Evolutionary conservation across 2,329 filamentous ascomycete genomes (phyloP).

Genomic region (Alternaria novae-zelandiae): DNA sequence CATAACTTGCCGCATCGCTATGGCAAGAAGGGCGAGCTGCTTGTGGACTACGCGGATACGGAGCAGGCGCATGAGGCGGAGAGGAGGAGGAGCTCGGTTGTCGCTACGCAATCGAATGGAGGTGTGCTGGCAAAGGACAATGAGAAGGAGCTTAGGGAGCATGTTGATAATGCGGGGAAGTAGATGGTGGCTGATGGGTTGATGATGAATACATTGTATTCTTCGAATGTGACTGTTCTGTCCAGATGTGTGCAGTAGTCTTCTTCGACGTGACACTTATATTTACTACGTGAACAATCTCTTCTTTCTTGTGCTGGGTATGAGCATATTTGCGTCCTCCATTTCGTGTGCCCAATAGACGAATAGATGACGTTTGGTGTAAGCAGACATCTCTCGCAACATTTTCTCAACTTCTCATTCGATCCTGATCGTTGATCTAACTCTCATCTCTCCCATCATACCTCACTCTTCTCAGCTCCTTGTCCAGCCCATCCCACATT

Average conservation of each 20-base stretch:
- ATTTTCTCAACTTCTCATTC: not conserved
- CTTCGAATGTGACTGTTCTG: not conserved
- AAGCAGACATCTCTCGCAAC: not conserved
- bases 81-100: slow-evolving; percentile 38
- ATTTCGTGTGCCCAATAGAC: not conserved
- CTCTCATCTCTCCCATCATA: not conserved
- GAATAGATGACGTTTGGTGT: not conserved
- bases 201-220: not conserved
- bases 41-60: slow-evolving; percentile 58
- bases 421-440: not conserved
- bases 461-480: not conserved
- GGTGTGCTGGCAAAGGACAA: slow-evolving; percentile 7
- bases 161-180: slow-evolving; percentile 2
- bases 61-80: slow-evolving; percentile 41
- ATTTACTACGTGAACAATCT: not conserved
- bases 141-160: slow-evolving; percentile 6
- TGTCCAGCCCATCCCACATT: slow-evolving; percentile 5
- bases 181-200: not conserved
- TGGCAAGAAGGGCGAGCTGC: slow-evolving; percentile 63
- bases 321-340: not conserved
- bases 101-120: slow-evolving; percentile 13
- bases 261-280: not conserved
- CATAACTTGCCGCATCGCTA: slow-evolving; percentile 61
- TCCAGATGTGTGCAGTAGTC: not conserved
- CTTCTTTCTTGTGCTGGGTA: not conserved